Evolutionary conservation across 306 rosid species (phyloP), one percentile per base, ranked within the genome.

Genomic region (Biancaea sappan): DNA sequence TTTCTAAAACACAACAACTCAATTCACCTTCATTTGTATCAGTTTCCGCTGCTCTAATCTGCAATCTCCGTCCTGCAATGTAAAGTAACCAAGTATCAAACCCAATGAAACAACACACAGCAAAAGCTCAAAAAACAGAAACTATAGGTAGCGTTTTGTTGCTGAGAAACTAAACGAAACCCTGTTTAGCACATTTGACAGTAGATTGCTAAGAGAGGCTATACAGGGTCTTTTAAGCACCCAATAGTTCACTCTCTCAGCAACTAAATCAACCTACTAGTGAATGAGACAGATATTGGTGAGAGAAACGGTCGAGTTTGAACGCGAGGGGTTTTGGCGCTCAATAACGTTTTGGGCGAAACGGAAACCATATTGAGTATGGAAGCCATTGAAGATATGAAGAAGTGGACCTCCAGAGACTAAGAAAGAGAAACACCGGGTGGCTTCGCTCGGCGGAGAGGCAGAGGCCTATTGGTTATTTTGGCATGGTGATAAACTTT

Each of bases 41-140:
- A 5, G 94, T 85, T 65, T 89, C 94, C 1, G 86, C 74, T 19
- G 94, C 91, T 79, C 82, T 77, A 52, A 89, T 81, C 9, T 84
- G 65, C n/a, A 87, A 76, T 57, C 89, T 87, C 76, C 91, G 38
- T 57, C 88, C 91, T 87, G 77, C 31, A 73, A 79, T 56, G 25
- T 47, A 64, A n/a, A 65, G 48, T 38, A 41, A 69, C 56, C 65
- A 54, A 75, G 35, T 50, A 61, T 41, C 74, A 51, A 3, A 69
- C 14, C 38, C 56, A 47, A 10, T 29, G 37, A 72, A 75, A 13
- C 14, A 21, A 8, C 12, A 8, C 35, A 51, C 11, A 38, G 24
- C 28, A n/a, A 18, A 28, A 53, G n/a, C 44, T 64, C 66, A 51
- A 43, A 43, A 19, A 26, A 21, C 60, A 19, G 7, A 71, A 77